Evolutionary conservation across 352 stramenopile genomes (phyloP).

Genomic region (Phytopythium delawarense): DNA sequence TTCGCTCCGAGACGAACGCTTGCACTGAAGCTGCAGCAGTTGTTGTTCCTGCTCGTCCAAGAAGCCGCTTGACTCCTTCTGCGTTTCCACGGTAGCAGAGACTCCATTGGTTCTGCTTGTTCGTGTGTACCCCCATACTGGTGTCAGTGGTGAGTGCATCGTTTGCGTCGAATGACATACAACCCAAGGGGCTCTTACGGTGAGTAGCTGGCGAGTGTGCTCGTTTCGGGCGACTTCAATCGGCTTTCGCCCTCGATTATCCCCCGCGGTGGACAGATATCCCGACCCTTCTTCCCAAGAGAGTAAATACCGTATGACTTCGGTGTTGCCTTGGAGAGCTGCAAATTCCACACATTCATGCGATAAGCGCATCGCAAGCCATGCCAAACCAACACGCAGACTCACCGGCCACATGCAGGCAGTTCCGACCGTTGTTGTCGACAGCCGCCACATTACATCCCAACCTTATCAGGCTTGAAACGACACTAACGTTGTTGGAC

Average conservation of each 20-base stretch:
- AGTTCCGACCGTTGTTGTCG: slow-evolving; percentile 29
- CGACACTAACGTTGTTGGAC: slow-evolving; percentile 17
- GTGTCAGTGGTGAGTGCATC: background rate
- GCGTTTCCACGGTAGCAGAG: slow-evolving; percentile 31
- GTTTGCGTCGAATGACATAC: background rate
- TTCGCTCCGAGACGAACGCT: slow-evolving; percentile 22
- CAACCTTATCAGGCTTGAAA: slow-evolving; percentile 22
- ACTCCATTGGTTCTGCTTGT: slow-evolving; percentile 33
- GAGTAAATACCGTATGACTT: slow-evolving; percentile 30
- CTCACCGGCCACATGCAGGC: slow-evolving; percentile 50
- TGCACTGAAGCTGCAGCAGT: background rate
- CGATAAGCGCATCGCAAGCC: background rate
- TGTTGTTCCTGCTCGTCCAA: slow-evolving; percentile 10
- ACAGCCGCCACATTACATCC: slow-evolving; percentile 26
- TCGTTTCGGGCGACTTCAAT: slow-evolving; percentile 28
- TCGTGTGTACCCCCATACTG: background rate
- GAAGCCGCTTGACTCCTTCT: slow-evolving; percentile 19
- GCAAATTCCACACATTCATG: background rate
- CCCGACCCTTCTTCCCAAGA: slow-evolving; percentile 43
- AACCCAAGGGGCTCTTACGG: slow-evolving; percentile 14
- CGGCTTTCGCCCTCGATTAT: slow-evolving; percentile 36
- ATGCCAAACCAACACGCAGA: background rate
- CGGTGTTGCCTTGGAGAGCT: slow-evolving; percentile 25
- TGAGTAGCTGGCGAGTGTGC: slow-evolving; percentile 17
- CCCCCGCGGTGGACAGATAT: slow-evolving; percentile 23